Evolutionary conservation across 345 rosid genomes (phyloP), one percentile per base, ranked within the genome.

Genomic region (Geranium rotundifolium): DNA sequence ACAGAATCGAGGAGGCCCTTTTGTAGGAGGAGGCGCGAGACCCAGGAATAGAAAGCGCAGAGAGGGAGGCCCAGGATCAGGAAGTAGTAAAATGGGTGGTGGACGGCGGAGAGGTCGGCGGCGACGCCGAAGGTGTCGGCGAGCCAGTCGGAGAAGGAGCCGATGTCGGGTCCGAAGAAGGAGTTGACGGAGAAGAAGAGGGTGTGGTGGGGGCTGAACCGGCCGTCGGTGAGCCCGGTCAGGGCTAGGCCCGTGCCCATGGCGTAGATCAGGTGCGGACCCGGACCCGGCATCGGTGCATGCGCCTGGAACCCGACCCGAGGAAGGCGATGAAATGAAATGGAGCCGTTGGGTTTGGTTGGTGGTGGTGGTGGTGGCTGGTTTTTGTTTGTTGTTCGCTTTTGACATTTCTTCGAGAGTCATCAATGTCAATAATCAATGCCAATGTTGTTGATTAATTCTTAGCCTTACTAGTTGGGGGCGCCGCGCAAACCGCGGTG

Each of bases 61-160:
- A 86, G 55, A 27, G 91, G 91, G 1, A 81, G 7, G 20, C 86
- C 91, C 64, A 86, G 74, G 63, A 86, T 72, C 49, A 83, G 49
- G 52, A 73, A 61, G 60, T 83, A 85, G 74, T 70, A 80, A 18
- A 85, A 64, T 6, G 91, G 88, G 62, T 85, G 73, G 72, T 85
- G 88, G 71, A 83, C 34, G 71, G 70, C 71, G 56, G 76, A 79
- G 30, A 81, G 55, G 29, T 56, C 34, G 58, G 85, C 16, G 50
- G 27, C 63, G 62, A 63, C 19, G 62, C 66, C 62, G 63, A 67
- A 50, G 62, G 79, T 34, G 65, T 65, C 58, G 60, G 82, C 79
- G 15, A 83, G 82, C 91, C 91, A 85, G 62, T 81, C 85, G 59
- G 91, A 71, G 76, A 85, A 85, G 65, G 88, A 85, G 67, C 91